Evolutionary conservation across 1,284 basidiomycete species (phyloP), one percentile per base, ranked within the genome.

Genomic region (Trametes pubescens): DNA sequence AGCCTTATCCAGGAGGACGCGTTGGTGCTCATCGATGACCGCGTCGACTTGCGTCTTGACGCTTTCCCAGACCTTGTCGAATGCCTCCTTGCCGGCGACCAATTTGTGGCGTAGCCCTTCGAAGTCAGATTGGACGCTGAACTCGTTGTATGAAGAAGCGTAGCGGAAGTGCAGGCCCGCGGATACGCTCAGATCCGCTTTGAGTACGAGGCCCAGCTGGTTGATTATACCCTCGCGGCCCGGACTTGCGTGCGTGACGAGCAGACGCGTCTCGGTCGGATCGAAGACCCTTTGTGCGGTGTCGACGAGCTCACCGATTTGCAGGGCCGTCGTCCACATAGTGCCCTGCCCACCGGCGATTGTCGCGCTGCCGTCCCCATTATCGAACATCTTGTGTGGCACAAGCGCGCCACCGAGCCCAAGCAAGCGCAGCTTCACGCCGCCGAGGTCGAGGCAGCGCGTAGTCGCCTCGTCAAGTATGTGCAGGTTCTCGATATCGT

Each of bases 131-230:
- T 96, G 94, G 2, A 98, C 92, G 70, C 92, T 93, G 77, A 98
- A 99, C 76, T 99, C 97, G 79, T 99, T 99, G 85, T 96, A 99
- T 2, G 92, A 95, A 0, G 90, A 92, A 29, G 95, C 92, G 75
- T 99, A 98, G 61, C 98, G 92, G 88, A 99, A 99, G 79, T 99
- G 98, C 37, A 99, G 86, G 46, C 96, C 96, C 8, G 95, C 96
- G 13, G 94, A 97, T 64, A 99, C 84, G 40, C 96, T 97, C 53
- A 99, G 84, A 77, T 99, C 98, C 1, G 96, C 95, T 77, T 98
- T 98, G 74, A 97, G 83, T 37, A 93, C 90, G 57, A 98, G 86
- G 2, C 93, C 91, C 53, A 99, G 88, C 76, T 98, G 95, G 8
- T 94, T 86, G 44, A 99, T 89, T 64, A 99, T 86, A 43, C 96